Evolutionary conservation across 2,329 filamentous ascomycete genomes (phyloP).

Genomic region (Esteya vermicola): DNA sequence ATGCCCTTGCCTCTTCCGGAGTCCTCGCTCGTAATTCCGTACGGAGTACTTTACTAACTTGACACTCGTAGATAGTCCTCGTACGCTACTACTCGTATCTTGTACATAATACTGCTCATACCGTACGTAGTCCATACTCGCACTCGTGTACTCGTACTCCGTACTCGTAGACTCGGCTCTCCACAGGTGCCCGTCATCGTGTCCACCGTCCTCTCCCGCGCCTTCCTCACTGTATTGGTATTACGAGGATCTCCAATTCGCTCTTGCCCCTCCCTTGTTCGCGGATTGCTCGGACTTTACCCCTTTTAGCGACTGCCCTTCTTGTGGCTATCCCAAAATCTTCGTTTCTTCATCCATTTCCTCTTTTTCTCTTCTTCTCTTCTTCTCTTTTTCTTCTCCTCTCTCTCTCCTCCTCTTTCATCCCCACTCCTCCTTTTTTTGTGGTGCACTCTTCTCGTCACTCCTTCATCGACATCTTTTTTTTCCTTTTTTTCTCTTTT

Average conservation of each 20-base stretch:
- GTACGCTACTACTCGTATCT: too few relatives aligned
- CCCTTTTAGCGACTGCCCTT: not conserved
- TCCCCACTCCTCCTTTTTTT: constrained; percentile 11
- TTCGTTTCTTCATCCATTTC: too few relatives aligned
- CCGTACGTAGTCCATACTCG: too few relatives aligned
- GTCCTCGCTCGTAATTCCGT: too few relatives aligned
- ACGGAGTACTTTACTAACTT: too few relatives aligned
- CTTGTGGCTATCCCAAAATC: not conserved
- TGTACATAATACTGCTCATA: too few relatives aligned
- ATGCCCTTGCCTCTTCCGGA: too few relatives aligned
- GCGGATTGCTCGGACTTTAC: constrained; percentile 4
- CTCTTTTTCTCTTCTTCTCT: constrained; percentile 4
- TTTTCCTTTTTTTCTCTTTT: constrained; percentile 15
- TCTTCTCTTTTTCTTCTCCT: constrained; percentile 9
- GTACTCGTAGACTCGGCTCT: too few relatives aligned
- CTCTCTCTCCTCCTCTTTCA: too few relatives aligned
- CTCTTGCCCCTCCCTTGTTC: constrained; percentile 1
- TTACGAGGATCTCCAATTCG: not conserved
- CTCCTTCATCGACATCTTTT: constrained; percentile 24
- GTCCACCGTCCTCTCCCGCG: not conserved
- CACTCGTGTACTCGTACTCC: too few relatives aligned
- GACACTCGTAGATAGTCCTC: too few relatives aligned
- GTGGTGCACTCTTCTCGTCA: constrained; percentile 22
- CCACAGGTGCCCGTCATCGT: too few relatives aligned
- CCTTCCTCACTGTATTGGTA: not conserved